A percentile compares a stretch with the other conserved stretches of the same genome.
Evolutionary conservation across 164 flowering plant species (phyloP).

Genomic region (Brasenia schreberi): DNA sequence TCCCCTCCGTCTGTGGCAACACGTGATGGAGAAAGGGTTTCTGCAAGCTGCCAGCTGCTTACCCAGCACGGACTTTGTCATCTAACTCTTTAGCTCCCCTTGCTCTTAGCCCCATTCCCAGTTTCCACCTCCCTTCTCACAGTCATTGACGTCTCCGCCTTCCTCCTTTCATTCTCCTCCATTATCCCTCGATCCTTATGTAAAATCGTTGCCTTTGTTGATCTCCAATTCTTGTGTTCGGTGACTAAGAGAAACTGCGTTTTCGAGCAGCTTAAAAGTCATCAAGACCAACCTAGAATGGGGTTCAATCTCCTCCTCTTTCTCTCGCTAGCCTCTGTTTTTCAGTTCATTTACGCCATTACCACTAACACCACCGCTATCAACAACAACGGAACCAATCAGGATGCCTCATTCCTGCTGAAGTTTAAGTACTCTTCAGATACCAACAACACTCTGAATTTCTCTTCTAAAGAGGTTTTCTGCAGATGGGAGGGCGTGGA

Average conservation of each 20-base stretch:
- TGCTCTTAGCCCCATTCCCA: neutral
- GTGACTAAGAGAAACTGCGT: too few species aligned
- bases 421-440: constrained; percentile 59
- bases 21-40: neutral
- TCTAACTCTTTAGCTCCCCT: neutral
- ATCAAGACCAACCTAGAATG: too few species aligned
- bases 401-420: neutral
- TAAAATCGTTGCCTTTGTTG: too few species aligned
- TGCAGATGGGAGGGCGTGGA: constrained; percentile 66
- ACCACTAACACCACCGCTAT: neutral
- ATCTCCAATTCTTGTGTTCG: too few species aligned
- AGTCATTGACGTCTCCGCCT: neutral
- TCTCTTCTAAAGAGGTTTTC: constrained; percentile 15
- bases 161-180: neutral
- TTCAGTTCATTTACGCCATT: neutral
- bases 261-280: too few species aligned
- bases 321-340: neutral
- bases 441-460: constrained; percentile 23
- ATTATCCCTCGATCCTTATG: too few species aligned
- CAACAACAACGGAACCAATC: neutral
- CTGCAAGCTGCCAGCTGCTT: neutral
- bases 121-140: neutral
- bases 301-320: neutral
- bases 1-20: neutral
- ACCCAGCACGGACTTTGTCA: neutral